These are phyloP conservation scores for Wickerhamomyces silvicola DNA, from an alignment of 805 yeast species.

Conservation along the genomic window DNA sequence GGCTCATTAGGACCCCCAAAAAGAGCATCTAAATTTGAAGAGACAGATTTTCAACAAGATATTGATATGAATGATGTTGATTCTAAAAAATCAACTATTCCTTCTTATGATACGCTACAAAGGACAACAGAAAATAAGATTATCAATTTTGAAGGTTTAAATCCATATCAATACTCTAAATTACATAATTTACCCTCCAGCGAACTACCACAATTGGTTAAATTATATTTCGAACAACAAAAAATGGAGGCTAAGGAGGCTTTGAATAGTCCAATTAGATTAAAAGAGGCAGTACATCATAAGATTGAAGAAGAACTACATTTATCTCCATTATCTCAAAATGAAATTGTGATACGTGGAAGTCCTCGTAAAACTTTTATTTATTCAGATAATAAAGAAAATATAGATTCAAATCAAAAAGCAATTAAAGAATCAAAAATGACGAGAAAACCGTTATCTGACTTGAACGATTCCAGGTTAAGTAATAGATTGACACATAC, in stretches of 20 bases:
- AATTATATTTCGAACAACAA: conserved; percentile 31
- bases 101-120: background rate
- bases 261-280: conserved; percentile 18
- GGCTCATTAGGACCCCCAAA: conserved; percentile 31
- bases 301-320: conserved; percentile 22
- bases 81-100: background rate
- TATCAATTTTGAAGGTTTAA: conserved; percentile 32
- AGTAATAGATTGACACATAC: too few relatives aligned
- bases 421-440: too few relatives aligned
- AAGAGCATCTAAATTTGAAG: conserved; percentile 17
- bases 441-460: too few relatives aligned
- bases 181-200: conserved; percentile 29
- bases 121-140: too few relatives aligned
- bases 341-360: too few relatives aligned
- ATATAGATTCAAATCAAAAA: too few relatives aligned
- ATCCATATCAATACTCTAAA: conserved; percentile 34
- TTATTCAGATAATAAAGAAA: too few relatives aligned
- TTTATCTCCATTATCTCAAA: conserved; percentile 11
- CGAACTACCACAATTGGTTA: conserved; percentile 31
- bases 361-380: conserved; percentile 2
- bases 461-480: too few relatives aligned
- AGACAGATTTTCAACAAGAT: conserved; percentile 1
- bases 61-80: conserved; percentile 1
- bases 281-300: conserved; percentile 15
- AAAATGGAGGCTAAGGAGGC: conserved; percentile 26